These are phyloP conservation scores for Daldinia concentrica DNA, from an alignment of 495 filamentous ascomycete species.

Conservation along the genomic window DNA sequence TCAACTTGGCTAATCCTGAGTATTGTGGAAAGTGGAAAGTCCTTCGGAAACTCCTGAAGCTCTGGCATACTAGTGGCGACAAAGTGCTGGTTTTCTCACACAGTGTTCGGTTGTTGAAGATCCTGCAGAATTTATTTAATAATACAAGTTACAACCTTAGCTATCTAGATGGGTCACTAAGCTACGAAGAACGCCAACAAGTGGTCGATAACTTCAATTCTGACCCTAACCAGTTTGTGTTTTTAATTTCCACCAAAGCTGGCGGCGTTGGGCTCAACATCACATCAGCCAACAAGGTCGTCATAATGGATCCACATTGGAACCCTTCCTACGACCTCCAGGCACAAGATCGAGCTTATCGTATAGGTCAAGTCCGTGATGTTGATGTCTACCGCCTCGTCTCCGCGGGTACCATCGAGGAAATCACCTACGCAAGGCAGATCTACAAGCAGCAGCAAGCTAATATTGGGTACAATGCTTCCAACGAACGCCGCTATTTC, in stretches of 20 bases:
- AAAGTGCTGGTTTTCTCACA: constrained; percentile 96
- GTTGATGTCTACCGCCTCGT: constrained; percentile 96
- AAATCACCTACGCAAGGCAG: constrained; percentile 95
- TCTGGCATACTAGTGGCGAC: constrained; percentile 89
- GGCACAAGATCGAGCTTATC: constrained; percentile 95
- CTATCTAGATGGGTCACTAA: constrained; percentile 89
- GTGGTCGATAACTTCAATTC: constrained; percentile 92
- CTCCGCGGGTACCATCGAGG: constrained; percentile 93
- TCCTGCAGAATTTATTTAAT: constrained; percentile 86
- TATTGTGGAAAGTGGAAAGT: constrained; percentile 99
- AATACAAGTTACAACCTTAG: constrained; percentile 91
- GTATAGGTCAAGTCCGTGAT: constrained; percentile 91
- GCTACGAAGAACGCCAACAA: constrained; percentile 82
- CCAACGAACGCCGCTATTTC: constrained; percentile 92
- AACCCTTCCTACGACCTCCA: constrained; percentile 94
- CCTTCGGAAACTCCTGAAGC: constrained; percentile 82
- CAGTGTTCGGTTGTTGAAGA: constrained; percentile 82
- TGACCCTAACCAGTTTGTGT: constrained; percentile 89
- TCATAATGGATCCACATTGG: constrained; percentile 98
- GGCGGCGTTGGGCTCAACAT: constrained; percentile 92
- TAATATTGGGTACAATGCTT: constrained; percentile 95
- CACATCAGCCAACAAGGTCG: constrained; percentile 97
- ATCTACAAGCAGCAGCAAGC: constrained; percentile 99
- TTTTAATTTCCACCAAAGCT: constrained; percentile 92
- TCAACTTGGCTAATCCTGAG: constrained; percentile 86